Base-by-base conservation (phyloP, 2,329 filamentous ascomycete species). In the Alternaria incomplexa region DNA sequence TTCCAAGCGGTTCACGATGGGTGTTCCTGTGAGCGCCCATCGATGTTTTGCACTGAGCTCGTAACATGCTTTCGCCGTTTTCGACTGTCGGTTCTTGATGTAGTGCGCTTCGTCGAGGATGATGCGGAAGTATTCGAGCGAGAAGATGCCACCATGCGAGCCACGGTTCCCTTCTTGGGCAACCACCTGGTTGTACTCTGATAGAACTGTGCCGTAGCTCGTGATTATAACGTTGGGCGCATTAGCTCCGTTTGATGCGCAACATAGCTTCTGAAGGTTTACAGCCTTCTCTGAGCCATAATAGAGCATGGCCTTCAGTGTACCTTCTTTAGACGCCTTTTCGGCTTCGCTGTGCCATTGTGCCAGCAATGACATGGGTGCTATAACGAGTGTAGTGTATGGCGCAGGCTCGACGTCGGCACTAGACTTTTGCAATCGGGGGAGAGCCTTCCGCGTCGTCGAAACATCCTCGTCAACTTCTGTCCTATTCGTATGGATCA, bases 311-410 rank as follows among this genome's bases (percentile, higher is more conserved):
- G 89, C 89, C 76, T 90, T 96, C 78, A 98, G 81, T 0, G 92
- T 92, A 3, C 93, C 94, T 11, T 91, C 86, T 66, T 90, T 90
- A 0, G 95, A 98, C 0, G 96, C 94, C 73, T 95, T 97, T 71
- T 94, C 89, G 0, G 94, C 93, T 82, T 99, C 96, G 73, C 93
- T 97, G 71, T 97, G 92, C 96, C 96, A 99, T 77, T 99, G 96
- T 0, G 95, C 88, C n/a, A 99, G 85, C 3, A 99, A 84, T 10
- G 96, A 98, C 89, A 97, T 98, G 2, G 96, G 96, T 0, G 96
- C 96, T n/a, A 99, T 87, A 0, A 99, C 95, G 3, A 99, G 83
- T 0, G 96, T 99, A 0, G 96, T 98, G 75, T 91, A 92, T 0
- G 93, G 94, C 1, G 94, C 96, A 56, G 85, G 79, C 50, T 91